Conservation (phyloP, 2,329 filamentous ascomycete genomes). For the Trichoderma endophyticum region DNA sequence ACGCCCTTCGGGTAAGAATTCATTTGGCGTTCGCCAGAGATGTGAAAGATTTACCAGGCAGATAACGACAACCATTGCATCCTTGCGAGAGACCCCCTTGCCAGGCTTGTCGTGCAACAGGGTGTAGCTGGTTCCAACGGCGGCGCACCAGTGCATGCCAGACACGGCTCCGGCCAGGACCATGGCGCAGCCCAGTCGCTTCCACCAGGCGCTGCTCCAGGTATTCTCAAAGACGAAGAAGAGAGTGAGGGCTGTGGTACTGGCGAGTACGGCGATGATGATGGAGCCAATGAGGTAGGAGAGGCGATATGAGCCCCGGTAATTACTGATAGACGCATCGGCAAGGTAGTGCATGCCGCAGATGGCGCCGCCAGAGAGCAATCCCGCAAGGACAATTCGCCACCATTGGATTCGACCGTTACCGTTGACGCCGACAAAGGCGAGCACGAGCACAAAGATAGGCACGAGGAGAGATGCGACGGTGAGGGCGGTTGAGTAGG, state of each 20-base stretch:
- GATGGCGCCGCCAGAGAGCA: background rate
- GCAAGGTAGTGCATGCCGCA: background rate
- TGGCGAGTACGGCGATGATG: background rate
- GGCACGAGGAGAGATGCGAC: background rate
- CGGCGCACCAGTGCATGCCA: background rate
- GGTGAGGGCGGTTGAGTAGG: background rate
- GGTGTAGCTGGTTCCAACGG: background rate
- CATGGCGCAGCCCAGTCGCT: slow-evolving; percentile 61
- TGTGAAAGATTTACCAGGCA: background rate
- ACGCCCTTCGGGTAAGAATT: background rate
- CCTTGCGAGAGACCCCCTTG: background rate
- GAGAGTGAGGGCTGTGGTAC: slow-evolving; percentile 57
- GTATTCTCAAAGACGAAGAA: slow-evolving; percentile 74
- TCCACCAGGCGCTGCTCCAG: slow-evolving; percentile 78
- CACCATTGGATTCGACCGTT: background rate
- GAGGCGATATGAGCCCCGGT: background rate
- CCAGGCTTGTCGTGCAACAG: background rate
- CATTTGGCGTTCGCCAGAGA: background rate
- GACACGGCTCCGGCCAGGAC: slow-evolving; percentile 73
- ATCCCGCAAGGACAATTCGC: background rate
- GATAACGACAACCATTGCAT: background rate
- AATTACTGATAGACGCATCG: background rate
- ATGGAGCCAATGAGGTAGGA: background rate
- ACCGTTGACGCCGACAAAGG: background rate
- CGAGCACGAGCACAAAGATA: background rate